Evolutionary conservation across 305 asterid species (phyloP), one percentile per base, ranked within the genome.

Genomic region (Plantago lanceolata): DNA sequence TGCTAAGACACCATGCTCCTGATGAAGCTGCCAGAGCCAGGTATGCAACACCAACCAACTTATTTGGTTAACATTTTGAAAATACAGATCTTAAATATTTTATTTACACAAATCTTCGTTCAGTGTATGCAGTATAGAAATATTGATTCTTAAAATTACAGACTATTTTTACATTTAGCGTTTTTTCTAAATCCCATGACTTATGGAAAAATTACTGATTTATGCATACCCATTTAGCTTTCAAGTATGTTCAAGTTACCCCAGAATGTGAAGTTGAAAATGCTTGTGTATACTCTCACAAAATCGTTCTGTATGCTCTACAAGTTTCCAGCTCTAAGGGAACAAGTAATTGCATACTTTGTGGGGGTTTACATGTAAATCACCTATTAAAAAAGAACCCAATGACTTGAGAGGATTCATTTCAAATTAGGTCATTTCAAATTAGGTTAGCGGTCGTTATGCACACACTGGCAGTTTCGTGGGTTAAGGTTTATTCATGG

Each of bases 11-110:
- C 78, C 99, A 94, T 76, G 99, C 97, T 57, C 99, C 99, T 21
- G 99, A 94, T 63, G 99, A 94, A 85, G 97, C 99, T 67, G 97
- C 99, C 55, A 80, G 99, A 70, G 96, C 96, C 78, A 86, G 99
- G 99, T 94, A 70, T 61, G 71, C 26, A 31, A 52, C 29, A 8
- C 57, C 44, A 29, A 57, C 43, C 29, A 48, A 57, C 50, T 20
- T 33, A 13, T 57, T 26, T 59, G 6, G 20, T 55, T 57, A 49
- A 31, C 47, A 65, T 51, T 48, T 6, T 28, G 19, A 45, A 44
- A 12, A n/a, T n/a, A 26, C 47, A 24, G 66, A 14, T 13, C 48
- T 50, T 45, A 44, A 52, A 45, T 51, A 59, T 56, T 47, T 7
- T 16, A 19, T 26, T n/a, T 28, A 56, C 61, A 16, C n/a, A 24